Evolutionary conservation across 2,329 filamentous ascomycete genomes (phyloP).

Genomic region (Nigrospora osmanthi): DNA sequence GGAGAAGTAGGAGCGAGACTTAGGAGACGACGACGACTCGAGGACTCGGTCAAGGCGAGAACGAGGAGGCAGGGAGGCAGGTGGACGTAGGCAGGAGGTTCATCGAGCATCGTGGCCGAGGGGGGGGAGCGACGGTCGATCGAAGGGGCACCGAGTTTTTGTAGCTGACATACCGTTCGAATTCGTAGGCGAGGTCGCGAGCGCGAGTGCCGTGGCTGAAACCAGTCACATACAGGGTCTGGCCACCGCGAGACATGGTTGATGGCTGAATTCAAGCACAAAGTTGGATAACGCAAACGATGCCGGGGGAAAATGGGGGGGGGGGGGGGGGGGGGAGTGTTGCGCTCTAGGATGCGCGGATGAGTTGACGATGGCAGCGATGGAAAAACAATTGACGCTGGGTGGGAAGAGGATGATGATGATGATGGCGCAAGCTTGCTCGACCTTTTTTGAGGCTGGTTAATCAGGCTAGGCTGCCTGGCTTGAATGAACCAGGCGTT

Average conservation of each 20-base stretch:
- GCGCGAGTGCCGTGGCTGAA: conserved; percentile 98
- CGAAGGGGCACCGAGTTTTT: conserved; percentile 37
- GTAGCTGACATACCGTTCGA: conserved; percentile 94
- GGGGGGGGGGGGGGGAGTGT: too few relatives aligned
- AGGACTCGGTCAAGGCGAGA: conserved; percentile 27
- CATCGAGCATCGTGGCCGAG: conserved; percentile 34
- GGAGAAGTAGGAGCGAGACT: conserved; percentile 18
- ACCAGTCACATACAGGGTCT: conserved; percentile 93
- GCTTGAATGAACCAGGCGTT: too few relatives aligned
- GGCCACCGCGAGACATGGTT: conserved; percentile 78
- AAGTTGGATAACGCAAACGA: too few relatives aligned
- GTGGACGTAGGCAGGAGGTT: conserved; percentile 17
- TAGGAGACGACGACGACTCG: conserved; percentile 29
- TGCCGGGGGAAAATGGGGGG: too few relatives aligned
- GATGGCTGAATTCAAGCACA: too few relatives aligned
- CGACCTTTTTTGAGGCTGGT: too few relatives aligned
- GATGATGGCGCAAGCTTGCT: too few relatives aligned
- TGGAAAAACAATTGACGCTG: too few relatives aligned
- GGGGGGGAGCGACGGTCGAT: conserved; percentile 35
- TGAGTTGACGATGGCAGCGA: too few relatives aligned
- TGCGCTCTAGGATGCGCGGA: too few relatives aligned
- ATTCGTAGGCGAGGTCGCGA: conserved; percentile 99
- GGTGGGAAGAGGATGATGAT: too few relatives aligned
- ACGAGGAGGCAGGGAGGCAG: conserved; percentile 20
- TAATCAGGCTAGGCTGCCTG: too few relatives aligned